Base-by-base conservation (phyloP, 768 basidiomycete species). In the Rhizopogon vulgaris region DNA sequence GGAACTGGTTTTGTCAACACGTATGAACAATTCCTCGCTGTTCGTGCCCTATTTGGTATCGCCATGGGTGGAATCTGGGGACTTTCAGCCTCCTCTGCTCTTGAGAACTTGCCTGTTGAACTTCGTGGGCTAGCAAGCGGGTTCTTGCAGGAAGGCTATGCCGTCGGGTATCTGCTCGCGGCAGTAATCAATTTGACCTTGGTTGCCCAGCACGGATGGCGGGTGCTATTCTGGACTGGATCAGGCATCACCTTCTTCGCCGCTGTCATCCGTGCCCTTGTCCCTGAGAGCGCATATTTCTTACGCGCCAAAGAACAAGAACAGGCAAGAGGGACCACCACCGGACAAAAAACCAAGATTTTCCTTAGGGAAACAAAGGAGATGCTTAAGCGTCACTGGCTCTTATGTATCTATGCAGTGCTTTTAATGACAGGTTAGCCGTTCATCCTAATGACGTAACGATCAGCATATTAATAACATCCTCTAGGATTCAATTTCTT, bases 51-150 rank as follows among this genome's bases (percentile, higher is more conserved):
- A 40, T 94, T 94, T 63, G 91, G 91, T 54, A 79, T 93, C 47
- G 85, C 83, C 1, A 91, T 93, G 90, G 90, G 90, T 32, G 90
- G 90, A 0, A 78, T 95, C 41, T 95, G 93, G 91, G 91, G 92
- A 15, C 72, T 92, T 28, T 79, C 90, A 0, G 75, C 88, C 1
- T 78, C 90, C 0, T 93, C 88, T 0, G 84, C 88, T 0, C 83
- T 96, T 36, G 94, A 96, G 66, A 94, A 90, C 64, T 76, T 95
- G 9, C 94, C 94, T 0, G 83, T 88, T 28, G 87, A 90, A 61
- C 78, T 83, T 14, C 87, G 94, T 64, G 95, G 95, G 18, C 70
- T 96, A 2, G 85, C 84, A 3, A 85, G 83, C 18, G 94, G 94
- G 12, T 70, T 95, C 42, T 66, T 97, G 5, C 94, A 96, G 60